phyloP scores from a whole-genome alignment of 768 basidiomycete genomes.

The Leccinum rimulosum region DNA sequence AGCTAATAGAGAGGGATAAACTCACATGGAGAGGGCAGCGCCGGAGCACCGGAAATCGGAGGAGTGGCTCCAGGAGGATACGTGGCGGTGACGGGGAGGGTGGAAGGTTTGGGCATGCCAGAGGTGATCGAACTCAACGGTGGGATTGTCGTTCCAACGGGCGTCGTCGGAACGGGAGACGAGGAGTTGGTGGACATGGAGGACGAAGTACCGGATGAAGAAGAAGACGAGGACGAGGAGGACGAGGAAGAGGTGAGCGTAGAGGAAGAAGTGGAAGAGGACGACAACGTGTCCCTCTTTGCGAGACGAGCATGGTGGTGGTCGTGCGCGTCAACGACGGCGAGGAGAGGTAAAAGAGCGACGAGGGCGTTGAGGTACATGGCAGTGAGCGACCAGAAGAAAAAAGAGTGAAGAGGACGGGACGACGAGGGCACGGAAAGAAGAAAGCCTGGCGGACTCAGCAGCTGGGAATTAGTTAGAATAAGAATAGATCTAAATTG shows the following conservation, averaged over 20 bases:
- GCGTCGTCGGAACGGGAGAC: slow-evolving; percentile 25
- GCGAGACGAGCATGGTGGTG: slow-evolving; percentile 38
- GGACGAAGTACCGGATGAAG: neutral
- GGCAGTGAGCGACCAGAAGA: neutral
- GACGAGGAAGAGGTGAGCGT: neutral
- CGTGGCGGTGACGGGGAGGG: slow-evolving; percentile 49
- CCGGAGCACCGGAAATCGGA: slow-evolving; percentile 62
- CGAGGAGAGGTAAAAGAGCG: slow-evolving; percentile 45
- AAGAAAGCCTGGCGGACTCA: neutral
- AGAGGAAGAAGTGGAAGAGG: slow-evolving; percentile 4
- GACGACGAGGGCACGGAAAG: neutral
- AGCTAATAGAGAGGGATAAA: neutral
- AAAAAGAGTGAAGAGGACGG: slow-evolving; percentile 8
- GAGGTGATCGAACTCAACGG: slow-evolving; percentile 57
- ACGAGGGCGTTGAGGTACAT: slow-evolving; percentile 48
- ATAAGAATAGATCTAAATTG: neutral
- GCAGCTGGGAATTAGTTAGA: neutral
- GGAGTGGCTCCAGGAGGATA: slow-evolving; percentile 59
- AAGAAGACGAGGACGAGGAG: neutral
- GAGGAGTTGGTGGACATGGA: slow-evolving; percentile 3
- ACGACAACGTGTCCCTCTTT: slow-evolving; percentile 34
- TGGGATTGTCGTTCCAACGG: slow-evolving; percentile 48
- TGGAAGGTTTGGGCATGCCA: slow-evolving; percentile 57
- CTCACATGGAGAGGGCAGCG: slow-evolving; percentile 64
- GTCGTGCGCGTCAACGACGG: slow-evolving; percentile 37